phyloP scores from a whole-genome alignment of 1,284 basidiomycete species.

The Pascua sp. region DNA sequence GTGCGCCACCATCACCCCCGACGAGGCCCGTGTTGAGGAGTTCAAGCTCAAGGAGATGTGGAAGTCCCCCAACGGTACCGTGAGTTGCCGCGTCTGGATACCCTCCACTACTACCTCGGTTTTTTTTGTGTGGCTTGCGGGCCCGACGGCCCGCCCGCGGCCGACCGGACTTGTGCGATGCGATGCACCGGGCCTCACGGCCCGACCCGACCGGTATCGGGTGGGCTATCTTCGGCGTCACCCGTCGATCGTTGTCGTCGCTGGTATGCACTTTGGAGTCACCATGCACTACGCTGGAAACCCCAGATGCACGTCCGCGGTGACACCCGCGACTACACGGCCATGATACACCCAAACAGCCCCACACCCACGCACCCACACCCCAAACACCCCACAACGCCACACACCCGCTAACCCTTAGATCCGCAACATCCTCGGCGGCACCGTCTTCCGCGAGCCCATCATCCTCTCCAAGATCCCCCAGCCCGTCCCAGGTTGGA shows the following conservation, averaged over 20 bases:
- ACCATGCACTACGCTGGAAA: too few species aligned
- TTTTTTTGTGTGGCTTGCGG: background rate
- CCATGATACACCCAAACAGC: too few species aligned
- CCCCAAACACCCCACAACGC: too few species aligned
- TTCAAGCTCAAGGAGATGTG: constrained; percentile 99
- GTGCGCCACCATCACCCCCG: constrained; percentile 98
- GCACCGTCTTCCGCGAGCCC: constrained; percentile 97
- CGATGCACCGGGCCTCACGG: too few species aligned
- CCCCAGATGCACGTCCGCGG: too few species aligned
- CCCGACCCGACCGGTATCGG: too few species aligned
- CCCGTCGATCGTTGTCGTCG: too few species aligned
- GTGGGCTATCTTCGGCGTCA: too few species aligned
- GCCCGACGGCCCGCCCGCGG: background rate
- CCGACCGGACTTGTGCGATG: background rate
- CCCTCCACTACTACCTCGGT: background rate
- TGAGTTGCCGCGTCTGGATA: constrained; percentile 47
- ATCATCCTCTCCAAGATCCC: constrained; percentile 90
- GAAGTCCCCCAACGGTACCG: constrained; percentile 91
- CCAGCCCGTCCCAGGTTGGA: constrained; percentile 92
- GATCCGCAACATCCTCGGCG: constrained; percentile 95
- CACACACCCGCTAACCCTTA: constrained; percentile 41
- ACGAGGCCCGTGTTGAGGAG: constrained; percentile 67
- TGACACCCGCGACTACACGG: too few species aligned
- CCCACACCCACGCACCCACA: too few species aligned
- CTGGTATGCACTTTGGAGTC: too few species aligned